Conservation (phyloP, 2,329 filamentous ascomycete species). For the Shiraia bambusicola region DNA sequence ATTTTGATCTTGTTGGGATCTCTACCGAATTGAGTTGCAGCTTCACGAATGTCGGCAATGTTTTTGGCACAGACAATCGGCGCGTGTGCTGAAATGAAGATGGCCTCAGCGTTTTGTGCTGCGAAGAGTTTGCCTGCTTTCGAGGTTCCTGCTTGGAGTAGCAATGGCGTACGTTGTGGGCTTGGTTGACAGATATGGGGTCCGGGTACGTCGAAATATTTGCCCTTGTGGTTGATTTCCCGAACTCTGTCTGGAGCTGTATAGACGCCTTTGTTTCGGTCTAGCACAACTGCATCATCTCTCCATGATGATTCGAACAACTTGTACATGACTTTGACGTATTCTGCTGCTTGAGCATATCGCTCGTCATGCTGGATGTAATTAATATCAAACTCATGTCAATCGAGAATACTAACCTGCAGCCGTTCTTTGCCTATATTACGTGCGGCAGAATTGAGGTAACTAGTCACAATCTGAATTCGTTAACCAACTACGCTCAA, state of each 20-base stretch:
- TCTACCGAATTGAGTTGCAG: conserved; percentile 58
- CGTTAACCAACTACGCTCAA: too few relatives aligned
- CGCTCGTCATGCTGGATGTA: conserved; percentile 61
- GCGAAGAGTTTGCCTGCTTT: conserved; percentile 67
- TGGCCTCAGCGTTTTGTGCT: conserved; percentile 69
- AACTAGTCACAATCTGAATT: conserved; percentile 64
- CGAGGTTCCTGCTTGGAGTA: conserved; percentile 70
- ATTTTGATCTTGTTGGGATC: conserved; percentile 66
- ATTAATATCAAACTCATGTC: conserved; percentile 57
- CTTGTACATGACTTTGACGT: conserved; percentile 69
- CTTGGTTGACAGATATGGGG: conserved; percentile 65
- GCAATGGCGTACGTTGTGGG: conserved; percentile 67
- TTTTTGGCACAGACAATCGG: conserved; percentile 62
- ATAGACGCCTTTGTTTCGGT: conserved; percentile 62
- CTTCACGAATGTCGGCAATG: conserved; percentile 62
- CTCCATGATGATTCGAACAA: conserved; percentile 68
- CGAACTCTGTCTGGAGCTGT: conserved; percentile 60
- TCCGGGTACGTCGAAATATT: conserved; percentile 66
- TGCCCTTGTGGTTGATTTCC: conserved; percentile 66
- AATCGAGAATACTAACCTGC: conserved; percentile 53
- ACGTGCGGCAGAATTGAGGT: conserved; percentile 65
- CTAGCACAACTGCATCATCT: conserved; percentile 63
- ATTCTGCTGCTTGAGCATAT: conserved; percentile 69
- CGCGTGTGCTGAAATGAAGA: conserved; percentile 68
- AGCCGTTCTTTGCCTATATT: conserved; percentile 62